Evolutionary conservation across 2,329 filamentous ascomycete species (phyloP).

Genomic region (Curvularia verruculosa): DNA sequence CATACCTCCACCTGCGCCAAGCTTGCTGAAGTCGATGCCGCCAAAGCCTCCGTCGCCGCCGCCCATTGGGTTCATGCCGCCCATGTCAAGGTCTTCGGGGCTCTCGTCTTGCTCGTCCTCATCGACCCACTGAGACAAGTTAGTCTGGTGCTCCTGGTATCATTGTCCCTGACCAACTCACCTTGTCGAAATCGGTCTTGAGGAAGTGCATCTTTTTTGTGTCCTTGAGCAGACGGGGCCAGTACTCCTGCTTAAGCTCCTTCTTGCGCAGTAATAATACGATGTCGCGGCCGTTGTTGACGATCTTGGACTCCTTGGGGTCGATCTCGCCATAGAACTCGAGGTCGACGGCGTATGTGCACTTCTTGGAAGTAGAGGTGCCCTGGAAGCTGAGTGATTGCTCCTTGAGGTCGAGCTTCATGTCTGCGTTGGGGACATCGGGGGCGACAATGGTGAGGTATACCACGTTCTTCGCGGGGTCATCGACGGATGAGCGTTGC

Average conservation of each 20-base stretch:
- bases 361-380: conserved; percentile 81
- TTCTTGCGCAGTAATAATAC: conserved; percentile 96
- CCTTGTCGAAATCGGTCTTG: conserved; percentile 99
- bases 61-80: conserved; percentile 60
- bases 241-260: conserved; percentile 91
- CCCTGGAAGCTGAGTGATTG: conserved; percentile 85
- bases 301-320: conserved; percentile 78
- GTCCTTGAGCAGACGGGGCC: conserved; percentile 93
- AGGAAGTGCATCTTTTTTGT: conserved; percentile 89
- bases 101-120: conserved; percentile 97
- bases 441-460: conserved; percentile 90
- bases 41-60: conserved; percentile 72
- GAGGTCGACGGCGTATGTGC: conserved; percentile 82
- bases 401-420: conserved; percentile 75
- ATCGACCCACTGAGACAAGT: conserved; percentile 75
- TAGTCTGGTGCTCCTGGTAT: conserved; percentile 17
- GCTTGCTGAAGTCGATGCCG: conserved; percentile 93
- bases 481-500: conserved; percentile 84
- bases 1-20: conserved; percentile 60
- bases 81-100: conserved; percentile 71
- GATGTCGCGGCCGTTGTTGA: conserved; percentile 86
- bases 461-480: conserved; percentile 89
- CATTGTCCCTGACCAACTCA: conserved; percentile 46
- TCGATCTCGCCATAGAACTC: conserved; percentile 93
- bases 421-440: conserved; percentile 75